These are phyloP conservation scores for Drechslerella coelobrocha DNA, from an alignment of 2,329 filamentous ascomycete genomes.

Conservation along the genomic window DNA sequence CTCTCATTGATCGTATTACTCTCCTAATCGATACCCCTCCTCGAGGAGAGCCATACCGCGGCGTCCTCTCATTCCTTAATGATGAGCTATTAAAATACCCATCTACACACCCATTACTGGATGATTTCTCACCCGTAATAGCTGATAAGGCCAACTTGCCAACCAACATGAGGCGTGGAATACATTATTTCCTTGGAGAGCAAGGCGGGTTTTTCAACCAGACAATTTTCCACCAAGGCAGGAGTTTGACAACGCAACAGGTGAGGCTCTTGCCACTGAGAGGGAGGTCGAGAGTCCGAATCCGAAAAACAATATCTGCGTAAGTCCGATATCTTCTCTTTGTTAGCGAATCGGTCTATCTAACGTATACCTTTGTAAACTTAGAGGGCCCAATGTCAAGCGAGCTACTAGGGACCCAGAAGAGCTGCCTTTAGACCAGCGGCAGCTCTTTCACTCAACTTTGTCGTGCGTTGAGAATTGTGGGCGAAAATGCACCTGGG, in stretches of 20 bases:
- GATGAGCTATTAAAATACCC: conserved; percentile 40
- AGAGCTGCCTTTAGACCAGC: conserved; percentile 39
- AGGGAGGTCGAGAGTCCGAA: conserved; percentile 41
- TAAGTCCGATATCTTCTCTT: conserved; percentile 4
- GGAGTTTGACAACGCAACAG: conserved; percentile 24
- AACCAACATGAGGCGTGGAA: conserved; percentile 18
- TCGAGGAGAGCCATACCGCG: conserved; percentile 39
- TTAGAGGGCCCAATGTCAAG: conserved; percentile 43
- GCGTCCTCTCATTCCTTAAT: conserved; percentile 34
- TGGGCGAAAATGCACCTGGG: conserved; percentile 42
- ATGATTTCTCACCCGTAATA: conserved; percentile 29
- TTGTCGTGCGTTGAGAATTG: conserved; percentile 45
- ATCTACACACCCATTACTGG: conserved; percentile 17
- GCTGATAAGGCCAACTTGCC: conserved; percentile 36
- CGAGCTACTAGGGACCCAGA: conserved; percentile 23
- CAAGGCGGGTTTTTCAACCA: conserved; percentile 29
- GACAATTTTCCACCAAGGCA: neutral
- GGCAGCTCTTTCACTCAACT: conserved; percentile 40
- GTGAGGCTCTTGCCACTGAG: conserved; percentile 37
- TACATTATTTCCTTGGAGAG: conserved; percentile 40
- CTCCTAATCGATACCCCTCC: conserved; percentile 39
- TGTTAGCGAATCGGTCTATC: neutral
- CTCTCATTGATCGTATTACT: conserved; percentile 42
- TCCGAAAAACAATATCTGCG: conserved; percentile 48
- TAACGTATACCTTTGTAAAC: neutral